Evolutionary conservation across 1,284 basidiomycete genomes (phyloP), one percentile per base, ranked within the genome.

Genomic region (Papiliotrema nemorosa): DNA sequence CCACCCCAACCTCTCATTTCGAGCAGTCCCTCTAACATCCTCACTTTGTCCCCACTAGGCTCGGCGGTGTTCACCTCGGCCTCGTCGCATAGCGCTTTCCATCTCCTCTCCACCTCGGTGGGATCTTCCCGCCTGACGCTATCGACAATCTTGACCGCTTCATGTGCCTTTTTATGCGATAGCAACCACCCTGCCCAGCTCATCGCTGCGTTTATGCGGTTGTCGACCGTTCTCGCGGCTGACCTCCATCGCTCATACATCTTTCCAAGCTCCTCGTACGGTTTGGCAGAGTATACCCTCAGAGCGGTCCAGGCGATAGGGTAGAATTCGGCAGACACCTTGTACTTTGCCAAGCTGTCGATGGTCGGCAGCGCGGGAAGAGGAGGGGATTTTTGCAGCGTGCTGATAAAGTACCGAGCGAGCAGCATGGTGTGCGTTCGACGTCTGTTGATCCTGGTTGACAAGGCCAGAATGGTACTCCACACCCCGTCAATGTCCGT

Each of bases 181-280:
- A 71, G 16, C 20, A 67, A 52, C 57, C 59, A 64, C 18, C 46
- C 41, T 10, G 58, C 63, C 51, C 57, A 67, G 1, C 33, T 31
- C 22, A 69, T 44, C 0, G 44, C 63, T 7, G 65, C 68, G 0
- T 55, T 49, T 5, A 65, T 60, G 31, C 52, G 53, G 6, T 63
- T 58, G 4, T 24, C 21, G 10, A 47, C 41, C 3, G 47, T 40
- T 25, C 53, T 55, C 24, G 57, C 57, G 12, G 53, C 56, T 0
- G 43, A 39, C n/a, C 58, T 58, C 62, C 67, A 68, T 2, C 49
- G 47, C 31, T 60, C 50, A 49, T 70, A 67, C 9, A 69, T 47
- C 24, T 46, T 44, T 5, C 47, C 31, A 18, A 69, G 47, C n/a
- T 53, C 49, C 5, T 47, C 14, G 24, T 39, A 33, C 13, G 27